Evolutionary conservation across 495 filamentous ascomycete genomes (phyloP), one percentile per base, ranked within the genome.

Genomic region (Collariella sp.): DNA sequence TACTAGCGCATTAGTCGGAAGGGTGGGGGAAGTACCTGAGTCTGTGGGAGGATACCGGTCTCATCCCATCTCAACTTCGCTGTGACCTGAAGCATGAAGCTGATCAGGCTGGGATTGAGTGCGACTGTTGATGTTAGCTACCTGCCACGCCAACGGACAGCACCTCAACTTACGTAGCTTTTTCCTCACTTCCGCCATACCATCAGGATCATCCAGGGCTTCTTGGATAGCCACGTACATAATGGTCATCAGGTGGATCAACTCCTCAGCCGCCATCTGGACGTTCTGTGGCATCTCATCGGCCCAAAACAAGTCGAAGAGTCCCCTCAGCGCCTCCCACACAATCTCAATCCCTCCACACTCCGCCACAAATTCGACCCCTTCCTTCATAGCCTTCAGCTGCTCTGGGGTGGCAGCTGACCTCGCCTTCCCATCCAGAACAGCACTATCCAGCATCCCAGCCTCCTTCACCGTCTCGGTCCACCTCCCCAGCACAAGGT

Each of bases 1-100:
- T 54, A 18, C n/a, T 10, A 5, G 18, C 9, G 18, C 20, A 24
- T 16, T 6, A 23, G 0, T 15, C 10, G 42, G 13, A 13, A 13
- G 9, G 7, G 13, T 5, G 29, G 22, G 24, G 9, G 16, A 18
- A 22, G 3, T 29, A 43, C 51, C 60, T 70, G 67, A 18, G 66
- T 65, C 47, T 70, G 68, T 10, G 69, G 69, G 18, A 70, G 61
- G 11, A 62, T 52, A 18, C 60, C 56, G 11, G 54, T 73, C 40
- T 98, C 93, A 60, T 96, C 89, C 89, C 94, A 98, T 40, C 93
- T 79, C 22, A 96, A 68, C 55, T 81, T 84, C 0, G 88, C 79
- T 22, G 89, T 83, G 3, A 87, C 81, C 39, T 85, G 80, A 16
- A 90, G 78, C 58, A 96, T 72, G 43, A 84, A 85, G 15, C 85